These are phyloP conservation scores for Scutellaria baicalensis DNA, from an alignment of 257 asterid genomes.

Conservation along the genomic window DNA sequence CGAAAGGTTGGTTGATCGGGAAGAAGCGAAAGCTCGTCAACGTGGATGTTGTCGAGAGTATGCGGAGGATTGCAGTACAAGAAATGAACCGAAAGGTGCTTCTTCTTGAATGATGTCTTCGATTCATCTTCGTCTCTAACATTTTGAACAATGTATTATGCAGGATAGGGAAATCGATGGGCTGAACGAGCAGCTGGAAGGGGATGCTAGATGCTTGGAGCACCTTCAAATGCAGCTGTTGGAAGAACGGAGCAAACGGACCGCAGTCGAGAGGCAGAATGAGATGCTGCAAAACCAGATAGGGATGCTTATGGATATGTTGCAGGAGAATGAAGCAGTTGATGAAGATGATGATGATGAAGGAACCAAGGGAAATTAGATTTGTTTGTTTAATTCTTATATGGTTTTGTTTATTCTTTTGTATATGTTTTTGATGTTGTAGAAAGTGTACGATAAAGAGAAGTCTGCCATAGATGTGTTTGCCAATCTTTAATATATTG, in stretches of 20 bases:
- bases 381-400: background rate
- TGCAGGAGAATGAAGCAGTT: conserved; percentile 61
- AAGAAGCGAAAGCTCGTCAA: conserved; percentile 94
- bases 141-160: background rate
- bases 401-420: conserved; percentile 19
- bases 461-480: background rate
- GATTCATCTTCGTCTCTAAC: background rate
- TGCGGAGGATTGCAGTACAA: conserved; percentile 91
- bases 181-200: conserved; percentile 85
- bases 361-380: conserved; percentile 32
- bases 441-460: background rate
- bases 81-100: conserved; percentile 93
- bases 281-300: conserved; percentile 71
- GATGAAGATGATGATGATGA: conserved; percentile 59
- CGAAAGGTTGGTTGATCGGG: conserved; percentile 92
- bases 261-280: conserved; percentile 79
- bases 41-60: conserved; percentile 94
- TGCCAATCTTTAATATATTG: background rate
- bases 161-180: conserved; percentile 97
- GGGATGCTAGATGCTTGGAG: conserved; percentile 74
- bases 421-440: conserved; percentile 12
- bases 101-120: background rate
- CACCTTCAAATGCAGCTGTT: conserved; percentile 89
- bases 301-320: conserved; percentile 87
- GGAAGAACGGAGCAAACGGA: conserved; percentile 86